Conservation (phyloP, 2,329 filamentous ascomycete genomes). For the Xylaria sp. region DNA sequence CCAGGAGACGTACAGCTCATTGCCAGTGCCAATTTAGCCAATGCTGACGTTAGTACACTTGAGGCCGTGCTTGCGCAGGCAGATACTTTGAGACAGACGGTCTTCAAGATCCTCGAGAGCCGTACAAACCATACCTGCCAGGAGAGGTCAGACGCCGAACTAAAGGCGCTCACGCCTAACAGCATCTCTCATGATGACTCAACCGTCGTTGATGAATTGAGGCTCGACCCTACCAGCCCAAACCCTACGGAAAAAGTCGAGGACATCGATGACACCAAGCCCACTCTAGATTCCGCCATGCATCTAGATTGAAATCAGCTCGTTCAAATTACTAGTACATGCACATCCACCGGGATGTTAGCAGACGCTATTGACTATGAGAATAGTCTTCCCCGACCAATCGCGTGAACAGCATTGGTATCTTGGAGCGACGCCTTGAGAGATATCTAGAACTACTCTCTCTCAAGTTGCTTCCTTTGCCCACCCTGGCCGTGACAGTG, state of each 20-base stretch:
- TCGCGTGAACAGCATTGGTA: neutral
- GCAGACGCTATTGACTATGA: neutral
- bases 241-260: conserved; percentile 27
- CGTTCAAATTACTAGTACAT: neutral
- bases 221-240: conserved; percentile 28
- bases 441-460: neutral
- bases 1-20: conserved; percentile 59
- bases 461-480: neutral
- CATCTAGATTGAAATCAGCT: conserved; percentile 42
- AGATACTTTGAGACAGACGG: conserved; percentile 57
- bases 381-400: conserved; percentile 2
- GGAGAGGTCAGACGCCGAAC: conserved; percentile 24
- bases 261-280: conserved; percentile 25
- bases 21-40: conserved; percentile 53
- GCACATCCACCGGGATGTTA: neutral
- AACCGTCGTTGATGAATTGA: conserved; percentile 40
- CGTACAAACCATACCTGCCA: conserved; percentile 34
- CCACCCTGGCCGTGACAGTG: neutral
- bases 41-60: conserved; percentile 58
- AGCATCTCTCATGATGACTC: conserved; percentile 38
- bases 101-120: conserved; percentile 53
- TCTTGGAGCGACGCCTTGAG: conserved; percentile 1
- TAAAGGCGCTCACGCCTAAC: conserved; percentile 36
- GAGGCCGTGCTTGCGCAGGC: conserved; percentile 61
- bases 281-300: conserved; percentile 40